These are phyloP conservation scores for Aspergillus sparsus DNA, from an alignment of 495 filamentous ascomycete genomes.

Conservation along the genomic window DNA sequence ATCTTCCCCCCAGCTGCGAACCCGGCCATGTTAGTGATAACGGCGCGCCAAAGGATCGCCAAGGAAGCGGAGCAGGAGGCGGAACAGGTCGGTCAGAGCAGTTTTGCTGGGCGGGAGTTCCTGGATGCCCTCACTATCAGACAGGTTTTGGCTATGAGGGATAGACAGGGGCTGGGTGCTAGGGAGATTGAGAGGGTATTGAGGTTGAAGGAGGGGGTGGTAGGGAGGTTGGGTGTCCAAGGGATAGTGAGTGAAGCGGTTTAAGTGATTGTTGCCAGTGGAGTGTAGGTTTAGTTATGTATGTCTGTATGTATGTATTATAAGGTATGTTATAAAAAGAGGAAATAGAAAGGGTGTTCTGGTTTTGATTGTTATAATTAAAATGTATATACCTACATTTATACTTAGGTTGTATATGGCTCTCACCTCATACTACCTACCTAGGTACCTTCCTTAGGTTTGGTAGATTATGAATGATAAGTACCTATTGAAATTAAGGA, in stretches of 20 bases:
- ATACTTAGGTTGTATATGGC: too few relatives aligned
- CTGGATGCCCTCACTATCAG: constrained; percentile 62
- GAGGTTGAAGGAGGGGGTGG: constrained; percentile 58
- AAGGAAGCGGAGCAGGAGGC: constrained; percentile 55
- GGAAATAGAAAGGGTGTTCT: too few relatives aligned
- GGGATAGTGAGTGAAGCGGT: constrained; percentile 45
- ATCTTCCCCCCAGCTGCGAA: constrained; percentile 52
- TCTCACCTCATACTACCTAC: too few relatives aligned
- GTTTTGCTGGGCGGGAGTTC: constrained; percentile 51
- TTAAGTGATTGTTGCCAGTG: constrained; percentile 1
- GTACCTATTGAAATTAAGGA: too few relatives aligned
- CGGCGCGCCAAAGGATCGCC: constrained; percentile 44
- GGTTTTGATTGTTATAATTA: too few relatives aligned
- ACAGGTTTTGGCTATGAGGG: constrained; percentile 61
- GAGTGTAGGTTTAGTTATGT: not conserved
- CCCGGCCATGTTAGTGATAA: constrained; percentile 55
- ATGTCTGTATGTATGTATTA: too few relatives aligned
- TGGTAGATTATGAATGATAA: too few relatives aligned
- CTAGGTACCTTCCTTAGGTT: too few relatives aligned
- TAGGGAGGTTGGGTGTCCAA: constrained; percentile 53
- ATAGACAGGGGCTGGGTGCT: constrained; percentile 49
- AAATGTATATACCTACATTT: too few relatives aligned
- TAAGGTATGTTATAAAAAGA: too few relatives aligned
- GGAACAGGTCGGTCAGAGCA: constrained; percentile 42
- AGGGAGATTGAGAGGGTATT: constrained; percentile 61